Evolutionary conservation across 1,284 basidiomycete genomes (phyloP).

Genomic region (Waitea zeae): DNA sequence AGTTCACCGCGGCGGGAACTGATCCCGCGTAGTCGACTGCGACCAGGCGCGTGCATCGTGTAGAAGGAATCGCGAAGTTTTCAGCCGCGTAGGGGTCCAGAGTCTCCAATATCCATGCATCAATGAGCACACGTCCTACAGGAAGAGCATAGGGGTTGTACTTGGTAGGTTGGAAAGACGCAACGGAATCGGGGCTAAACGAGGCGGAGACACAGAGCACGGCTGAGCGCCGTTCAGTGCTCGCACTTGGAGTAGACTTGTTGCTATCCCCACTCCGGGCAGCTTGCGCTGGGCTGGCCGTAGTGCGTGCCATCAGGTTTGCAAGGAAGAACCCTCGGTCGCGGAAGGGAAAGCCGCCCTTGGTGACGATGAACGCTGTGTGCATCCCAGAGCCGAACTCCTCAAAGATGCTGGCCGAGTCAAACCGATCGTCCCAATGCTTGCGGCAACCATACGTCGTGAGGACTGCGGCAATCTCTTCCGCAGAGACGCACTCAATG

Average conservation of each 20-base stretch:
- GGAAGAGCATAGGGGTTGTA: slow-evolving; percentile 70
- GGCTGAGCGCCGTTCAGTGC: slow-evolving; percentile 29
- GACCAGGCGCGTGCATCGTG: slow-evolving; percentile 76
- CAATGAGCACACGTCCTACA: slow-evolving; percentile 71
- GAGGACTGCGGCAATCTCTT: slow-evolving; percentile 69
- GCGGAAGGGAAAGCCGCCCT: slow-evolving; percentile 80
- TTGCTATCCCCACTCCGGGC: slow-evolving; percentile 11
- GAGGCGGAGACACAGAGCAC: slow-evolving; percentile 68
- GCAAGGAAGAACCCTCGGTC: slow-evolving; percentile 80
- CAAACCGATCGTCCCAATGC: slow-evolving; percentile 77
- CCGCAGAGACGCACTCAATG: slow-evolving; percentile 87
- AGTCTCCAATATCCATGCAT: slow-evolving; percentile 95
- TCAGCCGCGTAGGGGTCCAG: slow-evolving; percentile 93
- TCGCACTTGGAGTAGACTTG: slow-evolving; percentile 12
- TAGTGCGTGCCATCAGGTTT: slow-evolving; percentile 51
- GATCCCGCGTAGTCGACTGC: slow-evolving; percentile 84
- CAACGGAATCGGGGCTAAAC: slow-evolving; percentile 46
- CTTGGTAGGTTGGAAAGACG: slow-evolving; percentile 41
- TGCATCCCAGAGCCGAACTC: slow-evolving; percentile 67
- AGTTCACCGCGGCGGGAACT: slow-evolving; percentile 77
- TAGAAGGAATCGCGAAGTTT: slow-evolving; percentile 90
- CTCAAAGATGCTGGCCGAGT: slow-evolving; percentile 53
- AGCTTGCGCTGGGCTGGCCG: slow-evolving; percentile 16
- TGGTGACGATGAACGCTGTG: slow-evolving; percentile 52
- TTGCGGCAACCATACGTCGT: slow-evolving; percentile 57